Conservation (phyloP, 1,284 basidiomycete genomes). For the Cryptococcus hybrid region DNA sequence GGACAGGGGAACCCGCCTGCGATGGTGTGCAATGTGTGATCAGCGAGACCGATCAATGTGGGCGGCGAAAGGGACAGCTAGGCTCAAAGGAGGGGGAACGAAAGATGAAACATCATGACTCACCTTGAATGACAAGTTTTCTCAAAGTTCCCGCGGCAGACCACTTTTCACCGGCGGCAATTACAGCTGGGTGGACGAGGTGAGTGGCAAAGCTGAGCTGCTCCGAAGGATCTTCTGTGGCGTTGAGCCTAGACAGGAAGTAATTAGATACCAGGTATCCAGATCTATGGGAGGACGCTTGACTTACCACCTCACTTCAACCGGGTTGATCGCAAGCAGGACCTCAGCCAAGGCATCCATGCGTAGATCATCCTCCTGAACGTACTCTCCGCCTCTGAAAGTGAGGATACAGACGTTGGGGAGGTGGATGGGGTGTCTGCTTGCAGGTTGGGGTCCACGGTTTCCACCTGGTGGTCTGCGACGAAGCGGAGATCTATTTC, state of each 20-base stretch:
- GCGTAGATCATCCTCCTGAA: constrained; percentile 29
- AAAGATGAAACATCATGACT: constrained; percentile 2
- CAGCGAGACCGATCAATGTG: too few species aligned
- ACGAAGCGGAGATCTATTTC: constrained; percentile 43
- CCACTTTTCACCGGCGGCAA: constrained; percentile 37
- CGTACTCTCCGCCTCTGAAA: constrained; percentile 34
- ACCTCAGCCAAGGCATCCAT: constrained; percentile 36
- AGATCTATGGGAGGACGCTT: too few species aligned
- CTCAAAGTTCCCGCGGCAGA: constrained; percentile 20
- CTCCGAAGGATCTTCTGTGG: constrained; percentile 24
- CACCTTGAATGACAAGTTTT: constrained; percentile 36
- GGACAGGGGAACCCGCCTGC: constrained; percentile 38
- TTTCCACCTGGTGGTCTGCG: constrained; percentile 10
- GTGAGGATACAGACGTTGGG: constrained; percentile 29
- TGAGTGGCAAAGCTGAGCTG: constrained; percentile 35
- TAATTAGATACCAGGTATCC: not conserved
- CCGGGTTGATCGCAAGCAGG: constrained; percentile 26
- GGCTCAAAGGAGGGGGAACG: not conserved
- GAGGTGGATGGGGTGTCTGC: constrained; percentile 2
- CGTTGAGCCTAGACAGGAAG: constrained; percentile 26
- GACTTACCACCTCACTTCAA: constrained; percentile 38
- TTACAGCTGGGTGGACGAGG: constrained; percentile 41
- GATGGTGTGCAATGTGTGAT: constrained; percentile 1
- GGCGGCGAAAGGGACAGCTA: not conserved
- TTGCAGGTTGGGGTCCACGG: not conserved